A percentile compares a stretch with the other conserved stretches of the same genome.
These are phyloP conservation scores for Phaffia tasmanica DNA, from an alignment of 768 basidiomycete species.

Conservation along the genomic window DNA sequence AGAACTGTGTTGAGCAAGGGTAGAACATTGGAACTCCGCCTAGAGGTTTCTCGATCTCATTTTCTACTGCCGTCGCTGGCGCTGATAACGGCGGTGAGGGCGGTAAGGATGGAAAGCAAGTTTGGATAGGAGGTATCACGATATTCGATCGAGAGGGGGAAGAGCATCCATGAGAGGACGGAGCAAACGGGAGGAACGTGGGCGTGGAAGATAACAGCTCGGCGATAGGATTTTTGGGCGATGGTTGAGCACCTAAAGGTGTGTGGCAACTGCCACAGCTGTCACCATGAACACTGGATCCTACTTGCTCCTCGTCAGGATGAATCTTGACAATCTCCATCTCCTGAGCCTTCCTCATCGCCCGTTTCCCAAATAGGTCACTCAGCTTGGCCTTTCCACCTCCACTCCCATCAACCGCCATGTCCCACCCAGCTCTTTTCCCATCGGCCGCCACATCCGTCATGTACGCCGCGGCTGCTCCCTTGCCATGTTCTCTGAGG, in stretches of 20 bases:
- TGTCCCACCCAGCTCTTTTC: constrained; percentile 10
- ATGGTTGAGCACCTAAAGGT: too few relatives aligned
- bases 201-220: too few relatives aligned
- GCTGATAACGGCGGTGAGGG: constrained; percentile 27
- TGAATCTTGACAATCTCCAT: background rate
- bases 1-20: constrained; percentile 14
- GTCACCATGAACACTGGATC: background rate
- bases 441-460: constrained; percentile 26
- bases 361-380: background rate
- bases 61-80: constrained; percentile 29
- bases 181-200: background rate
- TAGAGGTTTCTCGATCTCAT: constrained; percentile 22
- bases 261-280: too few relatives aligned
- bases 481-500: constrained; percentile 18
- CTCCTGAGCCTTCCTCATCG: background rate
- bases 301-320: constrained; percentile 5
- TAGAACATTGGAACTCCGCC: constrained; percentile 18
- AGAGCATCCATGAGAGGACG: background rate
- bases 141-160: background rate
- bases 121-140: background rate
- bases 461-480: background rate
- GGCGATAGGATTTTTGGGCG: too few relatives aligned
- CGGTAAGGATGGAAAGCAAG: background rate
- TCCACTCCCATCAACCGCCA: constrained; percentile 2
- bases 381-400: constrained; percentile 16